These are phyloP conservation scores for Metschnikowia vanudenii DNA, from an alignment of 805 yeast genomes.

Conservation along the genomic window DNA sequence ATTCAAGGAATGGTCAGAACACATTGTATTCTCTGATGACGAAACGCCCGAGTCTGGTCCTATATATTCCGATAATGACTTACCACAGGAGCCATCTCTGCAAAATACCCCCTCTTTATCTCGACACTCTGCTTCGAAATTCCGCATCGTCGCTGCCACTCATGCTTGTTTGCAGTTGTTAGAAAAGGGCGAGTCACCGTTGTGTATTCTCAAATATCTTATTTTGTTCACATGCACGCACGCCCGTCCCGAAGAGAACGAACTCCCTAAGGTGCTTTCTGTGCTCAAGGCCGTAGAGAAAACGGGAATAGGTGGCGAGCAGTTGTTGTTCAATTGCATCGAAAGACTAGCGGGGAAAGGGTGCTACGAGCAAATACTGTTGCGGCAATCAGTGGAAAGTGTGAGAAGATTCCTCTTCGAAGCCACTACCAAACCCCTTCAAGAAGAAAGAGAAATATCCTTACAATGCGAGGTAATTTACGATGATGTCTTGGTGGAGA, in stretches of 20 bases:
- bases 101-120: background rate
- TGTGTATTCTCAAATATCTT: constrained; percentile 25
- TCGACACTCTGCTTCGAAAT: constrained; percentile 12
- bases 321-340: constrained; percentile 24
- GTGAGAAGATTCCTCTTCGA: background rate
- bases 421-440: background rate
- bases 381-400: background rate
- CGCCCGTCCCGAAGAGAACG: constrained; percentile 15
- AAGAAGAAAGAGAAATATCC: background rate
- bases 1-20: constrained; percentile 20
- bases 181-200: constrained; percentile 30
- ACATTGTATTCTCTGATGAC: constrained; percentile 30
- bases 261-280: constrained; percentile 20
- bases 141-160: constrained; percentile 17
- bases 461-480: constrained; percentile 6
- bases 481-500: constrained; percentile 12
- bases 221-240: constrained; percentile 24
- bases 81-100: too few species aligned
- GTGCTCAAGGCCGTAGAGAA: constrained; percentile 22
- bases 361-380: constrained; percentile 1
- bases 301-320: constrained; percentile 17
- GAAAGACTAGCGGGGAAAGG: constrained; percentile 20
- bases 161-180: constrained; percentile 21
- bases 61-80: constrained; percentile 9
- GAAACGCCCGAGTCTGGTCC: constrained; percentile 24